These are phyloP conservation scores for Gossypium turneri DNA, from an alignment of 345 rosid genomes.

Conservation along the genomic window DNA sequence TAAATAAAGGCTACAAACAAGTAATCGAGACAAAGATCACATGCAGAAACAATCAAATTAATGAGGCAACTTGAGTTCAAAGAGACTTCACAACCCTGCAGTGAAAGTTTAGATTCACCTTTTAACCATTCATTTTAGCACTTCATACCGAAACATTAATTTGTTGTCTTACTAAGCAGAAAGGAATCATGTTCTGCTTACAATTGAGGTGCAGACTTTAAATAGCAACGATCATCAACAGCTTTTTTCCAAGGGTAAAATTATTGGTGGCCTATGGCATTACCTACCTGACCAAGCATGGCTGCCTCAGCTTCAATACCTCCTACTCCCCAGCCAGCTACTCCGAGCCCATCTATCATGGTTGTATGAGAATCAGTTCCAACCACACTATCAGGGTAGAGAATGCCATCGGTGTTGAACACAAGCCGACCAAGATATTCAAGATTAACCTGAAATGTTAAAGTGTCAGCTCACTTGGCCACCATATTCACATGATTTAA, in stretches of 20 bases:
- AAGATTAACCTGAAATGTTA: conserved; percentile 73
- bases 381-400: conserved; percentile 97
- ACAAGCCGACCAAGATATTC: conserved; percentile 98
- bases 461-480: conserved; percentile 10
- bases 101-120: background rate
- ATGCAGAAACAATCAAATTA: background rate
- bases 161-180: background rate
- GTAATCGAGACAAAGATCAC: background rate
- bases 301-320: conserved; percentile 99
- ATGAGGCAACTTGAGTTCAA: background rate
- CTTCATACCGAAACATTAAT: background rate
- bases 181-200: background rate
- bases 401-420: conserved; percentile 69
- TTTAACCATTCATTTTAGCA: background rate
- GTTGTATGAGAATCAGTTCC: conserved; percentile 99
- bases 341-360: conserved; percentile 99
- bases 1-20: background rate
- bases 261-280: background rate
- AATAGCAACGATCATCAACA: background rate
- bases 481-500: background rate
- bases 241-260: background rate
- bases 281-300: conserved; percentile 95
- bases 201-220: background rate
- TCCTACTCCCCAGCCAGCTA: conserved; percentile 99
- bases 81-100: background rate